Evolutionary conservation across 257 asterid species (phyloP), one percentile per base, ranked within the genome.

Genomic region (Nyctanthes arbortristis): DNA sequence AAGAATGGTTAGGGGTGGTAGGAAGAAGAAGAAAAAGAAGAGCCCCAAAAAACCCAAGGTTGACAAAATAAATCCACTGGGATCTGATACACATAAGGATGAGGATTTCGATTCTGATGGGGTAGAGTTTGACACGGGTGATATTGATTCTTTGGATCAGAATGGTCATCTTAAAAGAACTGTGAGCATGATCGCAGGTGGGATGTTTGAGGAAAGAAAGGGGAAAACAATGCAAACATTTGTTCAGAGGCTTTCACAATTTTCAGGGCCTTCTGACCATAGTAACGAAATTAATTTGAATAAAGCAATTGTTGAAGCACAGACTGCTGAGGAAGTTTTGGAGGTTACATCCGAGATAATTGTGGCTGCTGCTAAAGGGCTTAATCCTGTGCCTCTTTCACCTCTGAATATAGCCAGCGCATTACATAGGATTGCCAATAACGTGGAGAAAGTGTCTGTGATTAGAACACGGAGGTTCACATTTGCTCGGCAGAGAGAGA

Each of bases 361-460:
- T 65, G 69, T 76, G 68, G 97, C 97, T 29, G 96, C 90, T 27
- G 87, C 84, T 3, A 93, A 88, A 79, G 96, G 98, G 55, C 97
- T 93, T 70, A 85, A 76, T 77, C 98, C 98, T 39, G 90, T 97
- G 1, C 98, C 98, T 9, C 95, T 93, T 73, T 82, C 97, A 6
- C 95, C n/a, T n/a, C n/a, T n/a, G n/a, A n/a, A n/a, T n/a, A n/a
- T n/a, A n/a, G n/a, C n/a, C n/a, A n/a, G n/a, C 98, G 91, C 97
- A 7, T 76, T 93, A 47, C 98, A 90, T 57, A 84, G 98, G 73
- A 88, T 93, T 31, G 98, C 96, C 16, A 93, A 88, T 81, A 93
- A 87, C 81, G 90, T 90, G 98, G 98, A 90, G 83, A 93, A 85
- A 63, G 93, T 85, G 71, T 85, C 88, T 3, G 81, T 88, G 97